Conservation (phyloP, 2,329 filamentous ascomycete species). For the Curvularia spicifera region DNA sequence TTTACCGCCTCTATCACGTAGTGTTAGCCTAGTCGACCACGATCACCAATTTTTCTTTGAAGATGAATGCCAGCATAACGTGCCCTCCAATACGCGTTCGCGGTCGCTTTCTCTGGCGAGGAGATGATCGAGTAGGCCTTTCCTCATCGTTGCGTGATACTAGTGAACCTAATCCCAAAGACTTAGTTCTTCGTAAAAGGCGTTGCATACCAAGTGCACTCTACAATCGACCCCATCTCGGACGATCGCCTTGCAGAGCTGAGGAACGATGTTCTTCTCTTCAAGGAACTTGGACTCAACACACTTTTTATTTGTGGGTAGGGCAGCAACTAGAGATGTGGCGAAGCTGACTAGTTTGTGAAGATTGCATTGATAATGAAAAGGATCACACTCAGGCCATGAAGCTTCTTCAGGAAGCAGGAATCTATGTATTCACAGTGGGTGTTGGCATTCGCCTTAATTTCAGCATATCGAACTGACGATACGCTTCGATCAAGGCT, state of each 20-base stretch:
- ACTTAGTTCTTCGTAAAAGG: background rate
- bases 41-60: background rate
- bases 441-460: background rate
- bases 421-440: constrained; percentile 18
- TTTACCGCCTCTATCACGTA: background rate
- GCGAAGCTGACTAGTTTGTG: background rate
- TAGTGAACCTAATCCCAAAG: background rate
- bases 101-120: background rate
- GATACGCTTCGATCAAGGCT: background rate
- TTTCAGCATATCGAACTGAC: background rate
- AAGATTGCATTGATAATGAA: constrained; percentile 18
- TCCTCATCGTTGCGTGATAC: background rate
- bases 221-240: background rate
- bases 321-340: background rate
- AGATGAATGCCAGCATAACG: background rate
- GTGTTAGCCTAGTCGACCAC: background rate
- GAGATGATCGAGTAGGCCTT: background rate
- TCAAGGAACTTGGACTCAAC: constrained; percentile 19
- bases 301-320: constrained; percentile 19
- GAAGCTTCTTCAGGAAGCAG: constrained; percentile 21
- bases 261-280: constrained; percentile 14
- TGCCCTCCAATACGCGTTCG: background rate
- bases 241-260: constrained; percentile 8
- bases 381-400: constrained; percentile 18
- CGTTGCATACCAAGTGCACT: background rate